phyloP scores from a whole-genome alignment of 306 rosid genomes.

The Myrica gale region DNA sequence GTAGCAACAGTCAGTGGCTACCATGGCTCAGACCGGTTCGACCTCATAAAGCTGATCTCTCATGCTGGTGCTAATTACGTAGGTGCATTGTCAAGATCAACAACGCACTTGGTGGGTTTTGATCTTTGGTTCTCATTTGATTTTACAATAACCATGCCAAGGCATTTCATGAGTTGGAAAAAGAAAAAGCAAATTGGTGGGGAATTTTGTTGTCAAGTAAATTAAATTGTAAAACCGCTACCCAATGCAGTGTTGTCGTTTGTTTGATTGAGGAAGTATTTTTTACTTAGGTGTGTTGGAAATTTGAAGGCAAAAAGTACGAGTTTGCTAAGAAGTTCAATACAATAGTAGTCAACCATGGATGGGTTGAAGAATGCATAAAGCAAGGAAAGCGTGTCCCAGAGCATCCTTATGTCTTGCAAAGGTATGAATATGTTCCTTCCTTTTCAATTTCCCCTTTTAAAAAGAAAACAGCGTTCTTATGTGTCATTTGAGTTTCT shows the following conservation, averaged over 20 bases:
- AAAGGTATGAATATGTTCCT: conserved; percentile 47
- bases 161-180: neutral
- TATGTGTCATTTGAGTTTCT: neutral
- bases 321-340: conserved; percentile 52
- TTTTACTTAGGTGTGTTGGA: conserved; percentile 66
- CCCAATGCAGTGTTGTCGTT: neutral
- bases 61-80: conserved; percentile 66
- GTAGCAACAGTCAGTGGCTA: conserved; percentile 85
- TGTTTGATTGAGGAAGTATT: conserved; percentile 3
- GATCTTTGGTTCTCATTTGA: neutral
- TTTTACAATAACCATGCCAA: neutral
- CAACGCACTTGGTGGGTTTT: conserved; percentile 72
- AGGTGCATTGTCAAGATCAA: conserved; percentile 64
- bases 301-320: conserved; percentile 65
- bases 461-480: neutral
- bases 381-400: conserved; percentile 67
- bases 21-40: conserved; percentile 59
- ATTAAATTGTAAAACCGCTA: neutral
- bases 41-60: conserved; percentile 72
- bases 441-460: neutral
- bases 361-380: conserved; percentile 86
- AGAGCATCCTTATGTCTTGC: conserved; percentile 54
- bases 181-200: neutral
- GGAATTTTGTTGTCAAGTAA: neutral
- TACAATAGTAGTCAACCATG: conserved; percentile 59